Conservation (phyloP, 1,284 basidiomycete species). For the Trametes versicolor region DNA sequence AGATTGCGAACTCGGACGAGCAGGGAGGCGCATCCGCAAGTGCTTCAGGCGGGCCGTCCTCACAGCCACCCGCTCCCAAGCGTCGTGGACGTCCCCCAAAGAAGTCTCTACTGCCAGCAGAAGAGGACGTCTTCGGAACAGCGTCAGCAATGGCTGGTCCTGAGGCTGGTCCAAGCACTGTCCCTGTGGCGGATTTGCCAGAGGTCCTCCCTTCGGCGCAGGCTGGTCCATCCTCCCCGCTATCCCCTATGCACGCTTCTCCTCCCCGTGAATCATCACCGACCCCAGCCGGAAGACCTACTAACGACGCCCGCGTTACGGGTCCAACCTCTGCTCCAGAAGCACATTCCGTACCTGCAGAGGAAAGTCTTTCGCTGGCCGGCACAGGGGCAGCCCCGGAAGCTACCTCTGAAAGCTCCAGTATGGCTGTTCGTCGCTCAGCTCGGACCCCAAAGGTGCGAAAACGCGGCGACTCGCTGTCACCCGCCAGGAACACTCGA, state of each 20-base stretch:
- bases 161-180: background rate
- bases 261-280: conserved; percentile 9
- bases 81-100: conserved; percentile 38
- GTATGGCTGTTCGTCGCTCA: conserved; percentile 28
- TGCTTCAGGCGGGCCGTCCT: conserved; percentile 14
- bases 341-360: background rate
- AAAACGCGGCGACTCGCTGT: conserved; percentile 21
- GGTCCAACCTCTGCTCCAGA: background rate
- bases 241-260: conserved; percentile 12
- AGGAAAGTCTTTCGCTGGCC: background rate
- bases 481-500: conserved; percentile 7
- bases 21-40: conserved; percentile 24
- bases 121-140: conserved; percentile 15
- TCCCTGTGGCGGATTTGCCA: background rate
- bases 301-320: no score
- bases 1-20: conserved; percentile 22
- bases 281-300: background rate
- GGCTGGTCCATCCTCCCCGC: conserved; percentile 15
- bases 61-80: conserved; percentile 31
- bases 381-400: background rate
- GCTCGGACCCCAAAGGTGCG: conserved; percentile 24
- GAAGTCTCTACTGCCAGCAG: conserved; percentile 10
- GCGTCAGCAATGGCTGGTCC: background rate
- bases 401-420: background rate
- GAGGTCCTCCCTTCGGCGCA: conserved; percentile 10